Evolutionary conservation across 768 basidiomycete genomes (phyloP).

Genomic region (Paxillus ammoniavirescens): DNA sequence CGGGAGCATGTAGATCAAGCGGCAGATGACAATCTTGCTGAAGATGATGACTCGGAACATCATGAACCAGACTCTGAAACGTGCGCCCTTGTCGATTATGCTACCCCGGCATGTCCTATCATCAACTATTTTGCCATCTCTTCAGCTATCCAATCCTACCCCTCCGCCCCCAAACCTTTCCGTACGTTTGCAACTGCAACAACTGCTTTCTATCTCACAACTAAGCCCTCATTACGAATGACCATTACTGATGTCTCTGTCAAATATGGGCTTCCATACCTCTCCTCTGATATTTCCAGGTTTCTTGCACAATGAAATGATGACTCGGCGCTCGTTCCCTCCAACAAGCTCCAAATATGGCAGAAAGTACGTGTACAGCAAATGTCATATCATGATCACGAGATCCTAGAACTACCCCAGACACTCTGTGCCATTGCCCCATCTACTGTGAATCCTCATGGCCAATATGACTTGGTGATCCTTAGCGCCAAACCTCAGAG

Average conservation of each 20-base stretch:
- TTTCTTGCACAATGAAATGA: neutral
- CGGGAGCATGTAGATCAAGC: no score
- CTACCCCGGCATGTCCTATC: no score
- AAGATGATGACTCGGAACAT: no score
- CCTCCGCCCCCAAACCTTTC: neutral
- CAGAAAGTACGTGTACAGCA: constrained; percentile 22
- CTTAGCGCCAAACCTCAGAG: constrained; percentile 5
- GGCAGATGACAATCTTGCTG: no score
- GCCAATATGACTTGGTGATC: constrained; percentile 14
- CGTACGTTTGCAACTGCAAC: neutral
- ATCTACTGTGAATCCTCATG: constrained; percentile 5
- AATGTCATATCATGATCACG: constrained; percentile 19
- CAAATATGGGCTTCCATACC: neutral
- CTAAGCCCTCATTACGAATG: neutral
- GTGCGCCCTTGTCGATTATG: no score
- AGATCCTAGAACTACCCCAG: constrained; percentile 13
- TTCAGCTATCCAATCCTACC: no score
- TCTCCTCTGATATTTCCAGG: neutral
- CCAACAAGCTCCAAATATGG: constrained; percentile 27
- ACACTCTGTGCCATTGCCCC: neutral
- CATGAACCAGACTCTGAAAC: no score
- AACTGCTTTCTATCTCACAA: neutral
- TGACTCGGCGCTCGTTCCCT: neutral
- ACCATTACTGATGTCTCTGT: neutral
- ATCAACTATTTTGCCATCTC: no score